Evolutionary conservation across 2,329 filamentous ascomycete species (phyloP).

Genomic region (Pyricularia grisea): DNA sequence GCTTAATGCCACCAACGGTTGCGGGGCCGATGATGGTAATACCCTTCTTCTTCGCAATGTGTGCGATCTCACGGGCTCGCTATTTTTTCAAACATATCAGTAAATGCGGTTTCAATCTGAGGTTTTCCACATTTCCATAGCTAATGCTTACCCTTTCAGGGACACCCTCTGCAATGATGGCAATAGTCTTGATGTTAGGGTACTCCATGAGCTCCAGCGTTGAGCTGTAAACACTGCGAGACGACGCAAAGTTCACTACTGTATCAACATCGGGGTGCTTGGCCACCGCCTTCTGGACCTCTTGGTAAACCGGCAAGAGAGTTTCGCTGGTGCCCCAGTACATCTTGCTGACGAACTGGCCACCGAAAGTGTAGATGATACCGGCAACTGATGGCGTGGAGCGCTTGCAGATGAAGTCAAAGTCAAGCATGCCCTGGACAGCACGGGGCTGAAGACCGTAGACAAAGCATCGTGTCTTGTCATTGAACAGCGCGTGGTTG

Average conservation of each 20-base stretch:
- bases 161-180: constrained; percentile 98
- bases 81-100: constrained; percentile 22
- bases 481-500: constrained; percentile 89
- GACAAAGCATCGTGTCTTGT: constrained; percentile 99
- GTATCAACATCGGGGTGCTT: constrained; percentile 98
- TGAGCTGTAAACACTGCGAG: constrained; percentile 95
- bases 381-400: constrained; percentile 91
- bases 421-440: constrained; percentile 92
- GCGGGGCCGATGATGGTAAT: constrained; percentile 98
- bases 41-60: constrained; percentile 95
- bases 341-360: constrained; percentile 99
- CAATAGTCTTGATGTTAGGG: constrained; percentile 96
- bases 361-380: constrained; percentile 99
- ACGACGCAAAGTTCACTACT: constrained; percentile 99
- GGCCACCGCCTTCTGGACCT: constrained; percentile 80
- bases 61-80: constrained; percentile 96
- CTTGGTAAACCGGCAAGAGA: constrained; percentile 95
- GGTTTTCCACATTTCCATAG: neutral
- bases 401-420: constrained; percentile 99
- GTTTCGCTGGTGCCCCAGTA: constrained; percentile 99
- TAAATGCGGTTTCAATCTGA: neutral
- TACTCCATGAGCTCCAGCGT: constrained; percentile 97
- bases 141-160: constrained; percentile 73
- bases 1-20: constrained; percentile 98
- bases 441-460: constrained; percentile 97